These are phyloP conservation scores for Astragalus membranaceus DNA, from an alignment of 306 rosid species.

Conservation along the genomic window DNA sequence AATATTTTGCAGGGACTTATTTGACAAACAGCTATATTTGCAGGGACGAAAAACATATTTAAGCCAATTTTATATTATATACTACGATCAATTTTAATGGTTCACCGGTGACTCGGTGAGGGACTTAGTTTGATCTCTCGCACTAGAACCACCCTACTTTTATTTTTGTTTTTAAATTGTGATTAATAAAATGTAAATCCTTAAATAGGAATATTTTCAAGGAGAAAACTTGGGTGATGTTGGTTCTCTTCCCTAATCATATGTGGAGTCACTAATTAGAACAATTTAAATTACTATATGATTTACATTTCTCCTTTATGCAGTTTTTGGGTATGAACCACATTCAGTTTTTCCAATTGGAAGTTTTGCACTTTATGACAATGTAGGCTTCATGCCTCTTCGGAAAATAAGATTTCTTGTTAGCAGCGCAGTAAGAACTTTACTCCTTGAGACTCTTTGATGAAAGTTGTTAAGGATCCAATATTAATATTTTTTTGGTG, in stretches of 20 bases:
- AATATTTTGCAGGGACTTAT: too few relatives aligned
- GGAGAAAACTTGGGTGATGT: too few relatives aligned
- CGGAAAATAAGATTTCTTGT: conserved; percentile 73
- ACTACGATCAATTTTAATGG: too few relatives aligned
- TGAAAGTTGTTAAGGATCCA: neutral
- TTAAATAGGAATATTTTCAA: neutral
- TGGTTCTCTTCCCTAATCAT: too few relatives aligned
- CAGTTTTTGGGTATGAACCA: conserved; percentile 91
- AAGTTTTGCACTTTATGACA: conserved; percentile 52
- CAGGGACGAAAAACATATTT: too few relatives aligned
- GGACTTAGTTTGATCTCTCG: too few relatives aligned
- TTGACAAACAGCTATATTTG: too few relatives aligned
- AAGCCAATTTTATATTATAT: too few relatives aligned
- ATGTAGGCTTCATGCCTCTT: conserved; percentile 67
- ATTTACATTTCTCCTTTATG: neutral
- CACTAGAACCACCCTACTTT: neutral
- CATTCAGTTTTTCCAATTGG: conserved; percentile 85
- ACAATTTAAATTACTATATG: neutral
- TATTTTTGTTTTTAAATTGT: neutral
- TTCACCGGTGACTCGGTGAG: too few relatives aligned
- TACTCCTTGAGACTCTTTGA: neutral
- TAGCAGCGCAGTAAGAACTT: conserved; percentile 65
- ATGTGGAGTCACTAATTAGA: neutral
- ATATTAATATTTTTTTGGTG: neutral
- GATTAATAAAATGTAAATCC: neutral